Evolutionary conservation across 495 filamentous ascomycete species (phyloP).

Genomic region (Aspergillus nidulans): DNA sequence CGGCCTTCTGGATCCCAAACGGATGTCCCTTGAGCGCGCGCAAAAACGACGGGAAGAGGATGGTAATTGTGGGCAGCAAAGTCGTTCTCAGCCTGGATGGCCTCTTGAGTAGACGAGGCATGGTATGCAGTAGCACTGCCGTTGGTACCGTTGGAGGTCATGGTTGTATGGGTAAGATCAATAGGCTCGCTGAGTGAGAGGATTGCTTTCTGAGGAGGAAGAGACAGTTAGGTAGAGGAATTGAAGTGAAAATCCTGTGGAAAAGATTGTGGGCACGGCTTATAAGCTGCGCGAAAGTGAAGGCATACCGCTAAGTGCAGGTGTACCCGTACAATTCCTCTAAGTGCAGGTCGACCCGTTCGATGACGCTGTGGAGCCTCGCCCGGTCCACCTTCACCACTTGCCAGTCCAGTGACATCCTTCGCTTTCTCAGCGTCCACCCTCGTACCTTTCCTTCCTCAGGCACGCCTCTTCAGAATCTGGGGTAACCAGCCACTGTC

Average conservation of each 20-base stretch:
- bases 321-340: slow-evolving; percentile 24
- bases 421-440: slow-evolving; percentile 9
- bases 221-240: slow-evolving; percentile 5
- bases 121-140: slow-evolving; percentile 58
- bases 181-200: not conserved
- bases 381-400: not conserved
- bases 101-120: slow-evolving; percentile 69
- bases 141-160: slow-evolving; percentile 31
- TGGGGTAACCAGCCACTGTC: slow-evolving; percentile 5
- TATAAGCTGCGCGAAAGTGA: slow-evolving; percentile 1
- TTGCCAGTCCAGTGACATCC: slow-evolving; percentile 7
- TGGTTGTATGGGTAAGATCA: slow-evolving; percentile 17
- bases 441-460: not conserved
- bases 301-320: slow-evolving; percentile 35
- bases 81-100: slow-evolving; percentile 74
- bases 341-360: slow-evolving; percentile 35
- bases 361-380: slow-evolving; percentile 3
- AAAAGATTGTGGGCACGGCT: slow-evolving; percentile 1
- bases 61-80: slow-evolving; percentile 99
- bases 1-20: slow-evolving; percentile 98
- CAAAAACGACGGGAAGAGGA: slow-evolving; percentile 88
- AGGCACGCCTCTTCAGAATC: not conserved
- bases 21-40: slow-evolving; percentile 72
- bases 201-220: slow-evolving; percentile 1
- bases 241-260: slow-evolving; percentile 1